Evolutionary conservation across 169 alveolate species (phyloP), one percentile per base, ranked within the genome.

Genomic region (Cystoisospora suis): DNA sequence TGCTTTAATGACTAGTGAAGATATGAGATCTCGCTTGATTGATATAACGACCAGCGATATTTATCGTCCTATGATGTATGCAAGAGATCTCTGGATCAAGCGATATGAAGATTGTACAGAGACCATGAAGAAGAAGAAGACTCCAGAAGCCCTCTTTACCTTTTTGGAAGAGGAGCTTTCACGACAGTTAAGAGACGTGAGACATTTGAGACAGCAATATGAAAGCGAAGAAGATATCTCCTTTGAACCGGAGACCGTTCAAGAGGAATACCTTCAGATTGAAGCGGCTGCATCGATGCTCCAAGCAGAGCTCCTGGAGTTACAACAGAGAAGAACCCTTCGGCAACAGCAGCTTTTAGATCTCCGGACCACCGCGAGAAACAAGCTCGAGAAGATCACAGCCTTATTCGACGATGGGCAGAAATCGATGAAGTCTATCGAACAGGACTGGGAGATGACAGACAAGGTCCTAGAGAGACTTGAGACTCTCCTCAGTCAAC

Each of bases 261-360:
- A 75, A 32, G 46, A 36, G 65, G 92, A 88, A n/a, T 88, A 88
- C 80, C 36, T 27, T 17, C 86, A 88, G 87, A 44, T 69, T 34
- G 92, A 88, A 44, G 92, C 88, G 49, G 92, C 92, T 0, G 34
- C 61, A 49, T 44, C 92, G 29, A 42, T 88, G 38, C 72, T 88
- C 75, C 58, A 88, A n/a, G 88, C 56, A n/a, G 92, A 88, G 49
- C 79, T 72, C n/a, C 53, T 53, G 6, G 17, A 80, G 38, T 36
- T 88, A 29, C 88, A 88, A 69, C 46, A 45, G 32, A 88, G 59
- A 46, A 65, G 69, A 1, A 53, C 88, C 46, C 44, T 58, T 4
- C 49, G 92, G 7, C 92, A 88, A 61, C 36, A 72, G 83, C 49
- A 36, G 56, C 83, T 72, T 29, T 34, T 72, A 29, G 83, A 72